Evolutionary conservation across 1,139 yeast species (phyloP).

Genomic region (Pichia sp.): DNA sequence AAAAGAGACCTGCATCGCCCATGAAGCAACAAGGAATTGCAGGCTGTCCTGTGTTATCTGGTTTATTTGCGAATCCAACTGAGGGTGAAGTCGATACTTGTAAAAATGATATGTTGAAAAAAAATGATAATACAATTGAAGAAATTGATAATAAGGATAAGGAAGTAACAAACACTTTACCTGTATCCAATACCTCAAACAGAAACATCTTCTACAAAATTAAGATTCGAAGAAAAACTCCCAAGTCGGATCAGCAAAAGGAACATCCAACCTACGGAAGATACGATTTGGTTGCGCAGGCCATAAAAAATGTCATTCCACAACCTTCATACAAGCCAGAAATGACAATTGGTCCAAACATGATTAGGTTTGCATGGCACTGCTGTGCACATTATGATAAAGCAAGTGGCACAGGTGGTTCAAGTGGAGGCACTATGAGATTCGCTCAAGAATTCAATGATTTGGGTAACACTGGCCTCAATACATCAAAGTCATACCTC

Average conservation of each 20-base stretch:
- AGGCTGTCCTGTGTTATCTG: constrained; percentile 9
- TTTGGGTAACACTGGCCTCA: constrained; percentile 54
- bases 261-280: constrained; percentile 21
- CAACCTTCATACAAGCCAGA: constrained; percentile 41
- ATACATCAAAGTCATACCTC: constrained; percentile 46
- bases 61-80: constrained; percentile 1
- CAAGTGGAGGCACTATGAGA: constrained; percentile 63
- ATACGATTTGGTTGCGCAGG: constrained; percentile 24
- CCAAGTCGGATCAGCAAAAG: constrained; percentile 6
- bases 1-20: background rate
- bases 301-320: constrained; percentile 21
- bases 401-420: constrained; percentile 52
- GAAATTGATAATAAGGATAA: background rate
- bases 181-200: background rate
- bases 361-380: constrained; percentile 65
- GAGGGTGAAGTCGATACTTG: background rate
- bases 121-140: too few species aligned
- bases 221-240: constrained; percentile 19
- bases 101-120: background rate
- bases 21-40: background rate
- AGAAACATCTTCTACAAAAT: constrained; percentile 20
- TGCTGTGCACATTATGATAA: constrained; percentile 61
- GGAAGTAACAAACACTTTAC: too few species aligned
- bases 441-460: constrained; percentile 41
- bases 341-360: constrained; percentile 57